Evolutionary conservation across 202 grass and related monocot species (phyloP).

Genomic region (Schoenoplectus triqueter): DNA sequence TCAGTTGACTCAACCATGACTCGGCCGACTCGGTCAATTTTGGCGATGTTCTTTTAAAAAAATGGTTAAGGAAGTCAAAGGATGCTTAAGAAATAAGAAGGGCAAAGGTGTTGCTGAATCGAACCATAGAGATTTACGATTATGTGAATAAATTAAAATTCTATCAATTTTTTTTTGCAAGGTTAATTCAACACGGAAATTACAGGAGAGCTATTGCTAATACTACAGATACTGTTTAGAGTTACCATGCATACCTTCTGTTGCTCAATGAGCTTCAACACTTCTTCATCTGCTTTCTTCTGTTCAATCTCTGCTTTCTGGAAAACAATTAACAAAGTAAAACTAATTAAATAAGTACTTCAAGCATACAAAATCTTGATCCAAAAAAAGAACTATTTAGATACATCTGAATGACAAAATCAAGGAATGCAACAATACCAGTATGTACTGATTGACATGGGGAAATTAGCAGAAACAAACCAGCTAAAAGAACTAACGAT

Average conservation of each 20-base stretch:
- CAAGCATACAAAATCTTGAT: background rate
- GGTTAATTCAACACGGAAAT: too few species aligned
- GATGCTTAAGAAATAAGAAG: too few species aligned
- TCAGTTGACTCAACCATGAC: too few species aligned
- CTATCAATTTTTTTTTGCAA: too few species aligned
- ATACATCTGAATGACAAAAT: background rate
- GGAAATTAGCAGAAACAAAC: background rate
- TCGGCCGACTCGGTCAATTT: too few species aligned
- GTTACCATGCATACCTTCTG: conserved; percentile 40
- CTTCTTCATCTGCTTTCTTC: conserved; percentile 50
- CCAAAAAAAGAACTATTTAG: background rate
- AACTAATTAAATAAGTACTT: background rate
- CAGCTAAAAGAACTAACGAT: background rate
- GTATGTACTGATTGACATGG: background rate
- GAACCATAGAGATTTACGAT: too few species aligned
- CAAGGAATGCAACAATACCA: background rate
- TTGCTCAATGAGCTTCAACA: conserved; percentile 57
- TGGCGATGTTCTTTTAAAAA: too few species aligned
- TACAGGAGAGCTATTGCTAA: too few species aligned
- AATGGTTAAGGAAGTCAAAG: too few species aligned
- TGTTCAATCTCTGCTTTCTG: conserved; percentile 48
- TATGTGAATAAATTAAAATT: too few species aligned
- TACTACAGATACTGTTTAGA: too few species aligned
- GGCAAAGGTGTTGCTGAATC: too few species aligned
- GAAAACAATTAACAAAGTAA: background rate